Evolutionary conservation across 371 early-diverging fungal species (phyloP), one percentile per base, ranked within the genome.

Genomic region (Zychaea mexicana): DNA sequence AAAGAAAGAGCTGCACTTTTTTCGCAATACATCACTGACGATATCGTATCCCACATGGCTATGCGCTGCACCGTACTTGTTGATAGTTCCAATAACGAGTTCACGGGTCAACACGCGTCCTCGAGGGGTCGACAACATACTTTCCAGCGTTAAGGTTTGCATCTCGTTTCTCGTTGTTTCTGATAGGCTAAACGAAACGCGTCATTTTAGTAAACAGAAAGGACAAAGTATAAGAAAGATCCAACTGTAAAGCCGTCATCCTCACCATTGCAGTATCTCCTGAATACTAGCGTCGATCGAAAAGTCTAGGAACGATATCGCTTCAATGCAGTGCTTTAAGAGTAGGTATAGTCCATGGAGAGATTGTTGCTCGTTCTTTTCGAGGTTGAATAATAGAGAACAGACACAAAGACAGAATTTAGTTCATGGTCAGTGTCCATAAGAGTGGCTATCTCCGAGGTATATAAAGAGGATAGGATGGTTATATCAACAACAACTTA

Each of bases 1-100:
- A 70, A 93, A 95, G 65, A 95, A 89, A 0, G 88, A 77, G 42
- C 85, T 84, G 63, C 95, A 94, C 30, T 83, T 80, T 22, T 79
- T 66, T 67, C 85, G 85, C 27, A 95, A 74, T 4, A 78, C 62
- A 39, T 78, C 77, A 39, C 82, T 84, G 10, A 84, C 80, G 17
- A 83, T 71, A 59, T 84, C 78, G 26, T 72, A 70, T 4, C 67
- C 55, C 8, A 57, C 62, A 52, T 69, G 69, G 12, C 36, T 57
- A 27, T 69, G 32, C 21, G 31, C 54, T 39, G 66, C 78, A 65
- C 59, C 84, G 77, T 90, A 89, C 65, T 85, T 79, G 47, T 89
- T 81, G 52, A 96, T 87, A 39, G 91, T 78, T 4, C 88, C 87
- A 31, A 90, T 71, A 39, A 92, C 90, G 53, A 95, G 76, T 6